phyloP scores from a whole-genome alignment of 768 basidiomycete genomes.

The Boletus sp. region DNA sequence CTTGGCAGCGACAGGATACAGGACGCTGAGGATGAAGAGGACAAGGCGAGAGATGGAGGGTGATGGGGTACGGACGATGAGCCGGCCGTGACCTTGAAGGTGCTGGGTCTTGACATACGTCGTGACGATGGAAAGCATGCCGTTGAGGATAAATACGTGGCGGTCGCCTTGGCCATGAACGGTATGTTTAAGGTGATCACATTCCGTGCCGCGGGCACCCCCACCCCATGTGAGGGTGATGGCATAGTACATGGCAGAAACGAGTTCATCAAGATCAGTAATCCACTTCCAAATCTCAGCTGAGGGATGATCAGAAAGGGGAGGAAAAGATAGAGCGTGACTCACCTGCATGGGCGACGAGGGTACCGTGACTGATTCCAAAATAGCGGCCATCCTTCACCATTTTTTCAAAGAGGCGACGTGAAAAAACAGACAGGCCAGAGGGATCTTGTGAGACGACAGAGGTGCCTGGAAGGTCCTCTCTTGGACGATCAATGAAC shows the following conservation, averaged over 20 bases:
- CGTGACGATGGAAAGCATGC: conserved; percentile 8
- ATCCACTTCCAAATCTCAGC: conserved; percentile 5
- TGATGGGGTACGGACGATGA: conserved; percentile 8
- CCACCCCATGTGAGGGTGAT: conserved; percentile 19
- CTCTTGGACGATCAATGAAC: too few species aligned
- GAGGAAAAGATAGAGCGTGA: too few species aligned
- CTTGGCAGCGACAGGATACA: neutral
- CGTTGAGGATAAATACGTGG: conserved; percentile 16
- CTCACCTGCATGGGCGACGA: too few species aligned
- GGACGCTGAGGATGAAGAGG: neutral
- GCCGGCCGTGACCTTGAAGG: conserved; percentile 3
- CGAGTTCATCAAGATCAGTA: neutral
- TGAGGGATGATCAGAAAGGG: too few species aligned
- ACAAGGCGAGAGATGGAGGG: conserved; percentile 1
- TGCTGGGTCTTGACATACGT: conserved; percentile 14
- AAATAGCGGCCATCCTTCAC: too few species aligned
- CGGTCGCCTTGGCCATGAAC: neutral
- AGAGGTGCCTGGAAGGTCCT: too few species aligned
- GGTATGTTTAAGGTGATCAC: conserved; percentile 8
- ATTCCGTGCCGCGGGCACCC: conserved; percentile 13
- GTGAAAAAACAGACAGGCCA: too few species aligned
- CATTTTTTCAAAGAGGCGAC: too few species aligned
- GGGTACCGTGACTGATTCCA: too few species aligned
- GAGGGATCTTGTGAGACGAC: too few species aligned
- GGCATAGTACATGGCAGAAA: conserved; percentile 6